These are phyloP conservation scores for Aspergillus latus DNA, from an alignment of 2,329 filamentous ascomycete species.

Conservation along the genomic window DNA sequence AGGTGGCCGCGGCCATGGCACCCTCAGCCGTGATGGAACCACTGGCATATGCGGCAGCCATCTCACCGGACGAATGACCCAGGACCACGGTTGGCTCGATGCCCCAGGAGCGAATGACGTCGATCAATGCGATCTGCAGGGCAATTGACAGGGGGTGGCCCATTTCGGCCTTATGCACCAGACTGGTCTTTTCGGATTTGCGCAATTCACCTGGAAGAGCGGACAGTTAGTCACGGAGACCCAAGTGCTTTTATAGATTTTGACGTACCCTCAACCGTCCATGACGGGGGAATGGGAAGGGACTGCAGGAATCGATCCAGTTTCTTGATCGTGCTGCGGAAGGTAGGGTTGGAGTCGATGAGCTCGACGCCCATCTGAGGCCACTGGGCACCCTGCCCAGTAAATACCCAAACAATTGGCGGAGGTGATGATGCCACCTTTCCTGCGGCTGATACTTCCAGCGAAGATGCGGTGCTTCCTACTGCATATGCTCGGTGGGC, in stretches of 20 bases:
- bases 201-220: background rate
- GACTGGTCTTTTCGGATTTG: background rate
- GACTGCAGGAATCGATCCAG: background rate
- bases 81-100: background rate
- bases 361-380: background rate
- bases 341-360: background rate
- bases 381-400: background rate
- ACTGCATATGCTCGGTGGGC: no score
- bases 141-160: slow-evolving; percentile 7
- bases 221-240: background rate
- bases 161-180: background rate
- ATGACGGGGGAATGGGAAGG: background rate
- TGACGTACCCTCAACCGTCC: background rate
- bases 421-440: background rate
- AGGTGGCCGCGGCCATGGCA: slow-evolving; percentile 4
- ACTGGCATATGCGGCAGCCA: slow-evolving; percentile 3
- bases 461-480: background rate
- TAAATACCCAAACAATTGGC: background rate
- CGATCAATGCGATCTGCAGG: slow-evolving; percentile 8
- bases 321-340: background rate
- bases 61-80: slow-evolving; percentile 13
- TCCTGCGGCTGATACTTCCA: background rate
- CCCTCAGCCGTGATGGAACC: background rate
- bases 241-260: background rate
- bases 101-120: background rate